phyloP scores from a whole-genome alignment of 2,329 filamentous ascomycete genomes.

The Pyrenochaeta sp. region DNA sequence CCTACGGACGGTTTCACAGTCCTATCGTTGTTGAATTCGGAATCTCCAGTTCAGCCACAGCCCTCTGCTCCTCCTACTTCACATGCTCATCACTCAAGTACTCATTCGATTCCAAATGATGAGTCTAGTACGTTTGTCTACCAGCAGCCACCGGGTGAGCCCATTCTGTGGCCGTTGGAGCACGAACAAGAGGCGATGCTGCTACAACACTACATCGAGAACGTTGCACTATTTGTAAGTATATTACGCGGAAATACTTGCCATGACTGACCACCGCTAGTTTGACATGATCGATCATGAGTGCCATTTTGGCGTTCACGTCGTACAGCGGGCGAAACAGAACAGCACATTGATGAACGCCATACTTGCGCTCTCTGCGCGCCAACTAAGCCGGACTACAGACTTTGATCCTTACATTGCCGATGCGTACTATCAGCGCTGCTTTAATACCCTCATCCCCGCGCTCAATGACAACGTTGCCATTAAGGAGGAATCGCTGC shows the following conservation, averaged over 20 bases:
- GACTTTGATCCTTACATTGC: conserved; percentile 51
- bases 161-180: conserved; percentile 45
- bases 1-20: conserved; percentile 43
- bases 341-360: conserved; percentile 53
- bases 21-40: conserved; percentile 42
- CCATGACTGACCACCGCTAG: conserved; percentile 16
- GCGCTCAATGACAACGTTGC: conserved; percentile 49
- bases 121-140: conserved; percentile 33
- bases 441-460: conserved; percentile 51
- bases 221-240: conserved; percentile 46
- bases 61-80: conserved; percentile 18
- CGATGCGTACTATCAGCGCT: conserved; percentile 52
- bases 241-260: too few relatives aligned
- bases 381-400: conserved; percentile 50
- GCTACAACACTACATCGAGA: conserved; percentile 46
- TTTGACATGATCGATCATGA: conserved; percentile 47
- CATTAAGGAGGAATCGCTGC: conserved; percentile 50
- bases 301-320: conserved; percentile 43
- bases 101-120: conserved; percentile 14
- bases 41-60: conserved; percentile 34
- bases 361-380: conserved; percentile 52
- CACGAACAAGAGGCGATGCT: conserved; percentile 49
- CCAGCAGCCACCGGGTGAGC: conserved; percentile 37
- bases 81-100: conserved; percentile 18
- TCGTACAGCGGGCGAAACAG: conserved; percentile 46